These are phyloP conservation scores for Centaurea solstitialis DNA, from an alignment of 129 eudicot species.

Conservation along the genomic window DNA sequence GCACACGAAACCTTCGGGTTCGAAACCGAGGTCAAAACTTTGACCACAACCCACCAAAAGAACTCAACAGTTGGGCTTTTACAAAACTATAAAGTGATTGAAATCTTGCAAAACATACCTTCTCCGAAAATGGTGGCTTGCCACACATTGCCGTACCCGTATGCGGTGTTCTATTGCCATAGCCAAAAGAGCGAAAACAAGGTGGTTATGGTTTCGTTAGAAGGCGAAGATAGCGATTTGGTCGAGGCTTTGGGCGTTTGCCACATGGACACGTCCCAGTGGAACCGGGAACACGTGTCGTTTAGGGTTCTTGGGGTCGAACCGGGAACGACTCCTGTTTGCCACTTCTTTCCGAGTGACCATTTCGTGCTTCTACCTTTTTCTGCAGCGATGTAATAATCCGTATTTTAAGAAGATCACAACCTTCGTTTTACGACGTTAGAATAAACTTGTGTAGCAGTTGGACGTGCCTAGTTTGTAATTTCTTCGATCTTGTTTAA, in stretches of 20 bases:
- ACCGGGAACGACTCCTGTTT: conserved; percentile 74
- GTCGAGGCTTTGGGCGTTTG: conserved; percentile 71
- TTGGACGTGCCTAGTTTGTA: not conserved
- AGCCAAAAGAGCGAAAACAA: conserved; percentile 58
- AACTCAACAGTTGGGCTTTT: conserved; percentile 31
- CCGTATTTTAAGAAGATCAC: not conserved
- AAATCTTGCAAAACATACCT: conserved; percentile 37
- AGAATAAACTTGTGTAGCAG: not conserved
- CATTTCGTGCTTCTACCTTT: conserved; percentile 52
- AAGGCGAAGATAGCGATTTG: conserved; percentile 64
- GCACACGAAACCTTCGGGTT: conserved; percentile 42
- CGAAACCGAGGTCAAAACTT: conserved; percentile 27
- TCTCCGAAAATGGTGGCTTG: conserved; percentile 74
- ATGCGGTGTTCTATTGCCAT: conserved; percentile 73
- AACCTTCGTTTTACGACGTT: not conserved
- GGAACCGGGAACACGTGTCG: conserved; percentile 60
- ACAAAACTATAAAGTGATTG: conserved; percentile 56
- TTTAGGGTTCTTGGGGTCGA: conserved; percentile 62
- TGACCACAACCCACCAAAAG: conserved; percentile 57
- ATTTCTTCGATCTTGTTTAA: not conserved
- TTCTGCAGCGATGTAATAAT: conserved; percentile 23
- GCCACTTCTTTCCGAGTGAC: conserved; percentile 87
- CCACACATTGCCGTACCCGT: conserved; percentile 87
- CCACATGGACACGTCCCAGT: conserved; percentile 82
- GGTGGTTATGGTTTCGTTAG: conserved; percentile 52